Evolutionary conservation across 2,329 filamentous ascomycete genomes (phyloP), one percentile per base, ranked within the genome.

Genomic region (Neoscytalidium dimidiatum): DNA sequence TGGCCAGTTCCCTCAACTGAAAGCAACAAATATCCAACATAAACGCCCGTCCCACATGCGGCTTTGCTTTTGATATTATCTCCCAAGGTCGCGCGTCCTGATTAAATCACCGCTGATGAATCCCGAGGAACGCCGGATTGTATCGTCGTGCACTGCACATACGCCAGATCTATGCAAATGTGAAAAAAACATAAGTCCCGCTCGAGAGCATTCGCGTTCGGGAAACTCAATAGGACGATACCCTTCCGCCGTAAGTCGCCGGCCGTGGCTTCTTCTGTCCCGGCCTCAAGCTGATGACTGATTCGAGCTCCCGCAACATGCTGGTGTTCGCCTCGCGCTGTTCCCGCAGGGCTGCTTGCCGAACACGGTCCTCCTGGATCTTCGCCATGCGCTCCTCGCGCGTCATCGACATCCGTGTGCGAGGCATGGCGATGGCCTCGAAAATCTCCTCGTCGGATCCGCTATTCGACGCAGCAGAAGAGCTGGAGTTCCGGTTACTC

Each of bases 261-360:
- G 63, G 63, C 19, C 63, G 48, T 7, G 44, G 62, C 29, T 52
- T 52, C 44, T 43, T 66, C 17, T 35, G 52, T 4, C 62, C 52
- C 13, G 62, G 62, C 43, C 76, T 63, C 21, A 78, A 66, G 61
- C 73, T 75, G 46, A 98, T 96, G 66, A 99, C 88, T 67, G 92
- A 94, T 80, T 97, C 92, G 66, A 99, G 83, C 79, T 99, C 95
- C 68, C 90, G 89, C 68, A 99, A 85, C 92, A 99, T 97, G 70
- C 90, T 92, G 48, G 89, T 91, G 68, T 88, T 96, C 11, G 92
- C 90, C 67, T 97, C 92, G 49, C 88, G 82, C 73, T 90, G 90
- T 70, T 94, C 91, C 64, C 88, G 87, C 44, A 88, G 82, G 44
- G 87, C 83, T 21, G 90, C 90, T 73, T 92, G 91, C 68, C 86